Percentiles rank a stretch among this genome's conserved stretches.
These are phyloP conservation scores for Periconia sp. DNA, from an alignment of 2,329 filamentous ascomycete species.

Conservation along the genomic window DNA sequence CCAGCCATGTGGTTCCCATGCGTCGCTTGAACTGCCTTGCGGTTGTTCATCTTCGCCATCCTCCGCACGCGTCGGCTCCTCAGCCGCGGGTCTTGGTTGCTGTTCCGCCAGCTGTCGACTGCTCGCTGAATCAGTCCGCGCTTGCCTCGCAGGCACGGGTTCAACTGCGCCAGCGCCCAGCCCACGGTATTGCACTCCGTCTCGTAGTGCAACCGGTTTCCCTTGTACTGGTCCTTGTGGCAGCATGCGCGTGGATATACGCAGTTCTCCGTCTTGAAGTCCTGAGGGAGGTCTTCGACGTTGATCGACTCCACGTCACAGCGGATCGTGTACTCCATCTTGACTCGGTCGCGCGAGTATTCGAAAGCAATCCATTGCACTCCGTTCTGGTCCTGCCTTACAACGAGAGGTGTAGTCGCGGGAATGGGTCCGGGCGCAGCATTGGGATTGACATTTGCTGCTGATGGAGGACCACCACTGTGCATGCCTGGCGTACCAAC, in stretches of 20 bases:
- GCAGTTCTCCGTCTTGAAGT: constrained; percentile 98
- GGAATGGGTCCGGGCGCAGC: constrained; percentile 96
- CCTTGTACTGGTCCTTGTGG: constrained; percentile 93
- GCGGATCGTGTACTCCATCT: constrained; percentile 99
- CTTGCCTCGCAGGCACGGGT: constrained; percentile 89
- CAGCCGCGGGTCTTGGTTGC: constrained; percentile 92
- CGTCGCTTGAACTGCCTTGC: constrained; percentile 72
- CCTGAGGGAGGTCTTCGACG: constrained; percentile 79
- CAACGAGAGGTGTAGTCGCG: constrained; percentile 91
- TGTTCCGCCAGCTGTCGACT: constrained; percentile 98
- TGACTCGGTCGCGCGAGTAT: constrained; percentile 94
- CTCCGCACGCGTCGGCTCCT: constrained; percentile 89
- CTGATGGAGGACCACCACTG: constrained; percentile 42
- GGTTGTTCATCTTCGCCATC: constrained; percentile 93
- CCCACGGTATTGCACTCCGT: constrained; percentile 99
- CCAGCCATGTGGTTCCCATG: constrained; percentile 71
- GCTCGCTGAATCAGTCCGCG: constrained; percentile 94
- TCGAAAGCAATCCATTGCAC: constrained; percentile 99
- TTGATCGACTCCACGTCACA: constrained; percentile 98
- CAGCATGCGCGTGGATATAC: constrained; percentile 96
- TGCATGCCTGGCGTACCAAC: constrained; percentile 51
- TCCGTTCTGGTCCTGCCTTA: constrained; percentile 92
- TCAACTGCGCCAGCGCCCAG: constrained; percentile 95
- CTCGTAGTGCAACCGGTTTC: constrained; percentile 94
- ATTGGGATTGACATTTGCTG: constrained; percentile 75